Evolutionary conservation across 2,329 filamentous ascomycete species (phyloP), one percentile per base, ranked within the genome.

Genomic region (Trichocomaceae sp.): DNA sequence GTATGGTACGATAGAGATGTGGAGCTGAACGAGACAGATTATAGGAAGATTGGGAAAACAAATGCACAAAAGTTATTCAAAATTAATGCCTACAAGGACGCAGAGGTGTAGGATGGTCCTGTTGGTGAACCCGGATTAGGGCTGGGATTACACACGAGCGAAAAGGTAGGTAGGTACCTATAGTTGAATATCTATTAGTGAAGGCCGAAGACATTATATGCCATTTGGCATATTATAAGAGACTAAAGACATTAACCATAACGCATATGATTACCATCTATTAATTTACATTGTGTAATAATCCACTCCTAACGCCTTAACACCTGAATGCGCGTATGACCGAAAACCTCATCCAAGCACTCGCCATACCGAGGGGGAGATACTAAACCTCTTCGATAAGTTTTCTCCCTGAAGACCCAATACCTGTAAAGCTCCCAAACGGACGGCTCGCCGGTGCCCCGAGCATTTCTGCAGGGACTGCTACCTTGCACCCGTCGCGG

Each of bases 391-490:
- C 55, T 48, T 57, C 50, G 23, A 57, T 54, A 26, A 57, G 51
- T 23, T 57, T 57, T 17, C 42, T 19, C 44, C 47, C 47, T 26
- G 50, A 29, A 26, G 42, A 19, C 22, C 15, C 29, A 37, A 19
- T 20, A 15, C 39, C 41, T 8, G 50, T 20, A 13, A 57, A 50
- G 15, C 63, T 61, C 45, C 65, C 71, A 58, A 76, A 76, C 13
- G 72, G 55, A 47, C 65, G 67, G 7, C 72, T 74, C 8, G 71
- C 70, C 26, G 71, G 69, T 50, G 69, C 72, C 2, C 72, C 75
- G 45, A 77, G 55, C 74, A 76, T 78, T 64, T 78, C 76, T 44
- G 73, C 69, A 9, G 76, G 77, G 29, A 78, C 72, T 26, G 66
- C 69, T 37, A 78, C 57, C 56, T 59, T 68, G 58, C 71, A 72